Percentiles rank a stretch among this genome's conserved stretches.
Evolutionary conservation across 768 basidiomycete species (phyloP).

Genomic region (Hypsizygus marmoreus): DNA sequence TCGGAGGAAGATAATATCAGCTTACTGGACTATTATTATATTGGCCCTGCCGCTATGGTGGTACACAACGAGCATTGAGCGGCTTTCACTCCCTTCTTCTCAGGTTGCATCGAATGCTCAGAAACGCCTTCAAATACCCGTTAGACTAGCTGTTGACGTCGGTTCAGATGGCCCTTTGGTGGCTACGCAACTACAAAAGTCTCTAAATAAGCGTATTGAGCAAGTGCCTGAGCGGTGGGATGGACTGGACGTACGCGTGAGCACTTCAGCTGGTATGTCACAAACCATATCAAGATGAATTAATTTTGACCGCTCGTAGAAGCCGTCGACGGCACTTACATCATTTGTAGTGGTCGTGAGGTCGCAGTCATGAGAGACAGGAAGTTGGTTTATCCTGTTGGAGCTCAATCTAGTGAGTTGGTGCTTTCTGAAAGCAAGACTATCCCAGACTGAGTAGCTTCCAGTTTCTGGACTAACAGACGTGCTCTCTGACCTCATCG

Average conservation of each 20-base stretch:
- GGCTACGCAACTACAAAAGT: constrained; percentile 20
- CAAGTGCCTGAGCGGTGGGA: constrained; percentile 38
- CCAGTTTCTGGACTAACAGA: constrained; percentile 27
- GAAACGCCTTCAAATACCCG: constrained; percentile 46
- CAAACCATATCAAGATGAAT: too few relatives aligned
- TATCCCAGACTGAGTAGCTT: constrained; percentile 1
- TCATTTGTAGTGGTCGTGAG: too few relatives aligned
- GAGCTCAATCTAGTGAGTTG: too few relatives aligned
- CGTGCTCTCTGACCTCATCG: constrained; percentile 38
- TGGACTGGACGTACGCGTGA: constrained; percentile 41
- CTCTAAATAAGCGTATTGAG: constrained; percentile 26
- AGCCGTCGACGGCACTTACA: too few relatives aligned
- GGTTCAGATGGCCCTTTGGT: constrained; percentile 10
- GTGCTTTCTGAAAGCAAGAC: too few relatives aligned
- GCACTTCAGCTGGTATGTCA: background rate
- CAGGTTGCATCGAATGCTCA: constrained; percentile 56
- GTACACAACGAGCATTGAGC: constrained; percentile 87
- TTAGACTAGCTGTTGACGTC: constrained; percentile 42
- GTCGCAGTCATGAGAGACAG: too few relatives aligned
- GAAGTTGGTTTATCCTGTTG: too few relatives aligned
- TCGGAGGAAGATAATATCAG: constrained; percentile 62
- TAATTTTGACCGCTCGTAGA: too few relatives aligned
- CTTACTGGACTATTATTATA: constrained; percentile 80
- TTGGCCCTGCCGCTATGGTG: constrained; percentile 91
- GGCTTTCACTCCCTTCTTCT: constrained; percentile 67